These are phyloP conservation scores for Stagonosporopsis vannaccii DNA, from an alignment of 2,329 filamentous ascomycete species.

Conservation along the genomic window DNA sequence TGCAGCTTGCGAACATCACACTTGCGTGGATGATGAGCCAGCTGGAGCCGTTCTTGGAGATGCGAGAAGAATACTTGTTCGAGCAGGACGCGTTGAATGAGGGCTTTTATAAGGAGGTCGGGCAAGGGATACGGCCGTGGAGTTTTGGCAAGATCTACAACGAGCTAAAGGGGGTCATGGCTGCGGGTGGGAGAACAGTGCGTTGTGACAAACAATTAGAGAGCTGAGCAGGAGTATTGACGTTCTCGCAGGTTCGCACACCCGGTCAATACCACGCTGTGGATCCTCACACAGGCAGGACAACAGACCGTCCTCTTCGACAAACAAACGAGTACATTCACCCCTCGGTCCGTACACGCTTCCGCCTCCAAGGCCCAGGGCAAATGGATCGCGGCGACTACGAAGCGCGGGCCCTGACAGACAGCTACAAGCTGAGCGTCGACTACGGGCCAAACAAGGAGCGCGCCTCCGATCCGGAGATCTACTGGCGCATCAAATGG, in stretches of 20 bases:
- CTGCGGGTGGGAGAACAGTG: constrained; percentile 54
- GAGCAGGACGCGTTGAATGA: constrained; percentile 57
- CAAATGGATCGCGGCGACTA: constrained; percentile 55
- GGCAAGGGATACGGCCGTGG: constrained; percentile 56
- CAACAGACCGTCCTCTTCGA: constrained; percentile 54
- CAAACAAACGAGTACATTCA: constrained; percentile 63
- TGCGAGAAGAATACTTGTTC: constrained; percentile 56
- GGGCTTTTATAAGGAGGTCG: constrained; percentile 52
- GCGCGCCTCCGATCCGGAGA: constrained; percentile 46
- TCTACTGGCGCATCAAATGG: constrained; percentile 54
- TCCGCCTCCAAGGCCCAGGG: constrained; percentile 56
- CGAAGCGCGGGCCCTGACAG: constrained; percentile 53
- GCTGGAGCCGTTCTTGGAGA: constrained; percentile 56
- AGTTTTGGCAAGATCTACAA: constrained; percentile 56
- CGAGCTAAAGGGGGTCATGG: constrained; percentile 56
- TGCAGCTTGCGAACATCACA: constrained; percentile 59
- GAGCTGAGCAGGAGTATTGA: background rate
- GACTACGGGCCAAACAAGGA: constrained; percentile 47
- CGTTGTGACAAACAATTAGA: constrained; percentile 5
- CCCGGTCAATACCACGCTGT: constrained; percentile 58
- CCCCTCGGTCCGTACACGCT: constrained; percentile 55
- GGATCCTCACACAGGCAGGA: constrained; percentile 53
- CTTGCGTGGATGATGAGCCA: constrained; percentile 66
- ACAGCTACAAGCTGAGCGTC: constrained; percentile 57
- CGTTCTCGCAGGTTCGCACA: constrained; percentile 47